phyloP scores from a whole-genome alignment of 345 rosid species.

The Bruguiera gymnorhiza region DNA sequence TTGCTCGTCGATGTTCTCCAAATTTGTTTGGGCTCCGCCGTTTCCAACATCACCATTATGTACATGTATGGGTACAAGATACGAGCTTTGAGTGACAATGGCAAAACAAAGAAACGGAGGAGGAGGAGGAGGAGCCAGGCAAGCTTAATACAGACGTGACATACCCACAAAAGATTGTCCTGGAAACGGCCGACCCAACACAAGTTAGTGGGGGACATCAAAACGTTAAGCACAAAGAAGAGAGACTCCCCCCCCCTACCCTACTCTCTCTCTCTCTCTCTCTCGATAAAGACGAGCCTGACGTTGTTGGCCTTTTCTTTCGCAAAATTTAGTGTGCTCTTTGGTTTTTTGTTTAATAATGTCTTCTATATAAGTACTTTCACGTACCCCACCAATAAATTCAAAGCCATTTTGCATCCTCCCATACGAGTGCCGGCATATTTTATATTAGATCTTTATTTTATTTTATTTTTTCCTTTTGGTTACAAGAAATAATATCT shows the following conservation, averaged over 20 bases:
- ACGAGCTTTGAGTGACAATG: not conserved
- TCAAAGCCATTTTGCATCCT: not conserved
- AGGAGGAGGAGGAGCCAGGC: not conserved
- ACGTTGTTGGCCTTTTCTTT: constrained; percentile 27
- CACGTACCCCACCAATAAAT: not conserved
- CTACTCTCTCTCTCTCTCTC: not conserved
- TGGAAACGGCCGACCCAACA: constrained; percentile 40
- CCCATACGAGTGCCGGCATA: constrained; percentile 27
- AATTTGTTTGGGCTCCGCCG: no score
- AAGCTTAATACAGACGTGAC: constrained; percentile 15
- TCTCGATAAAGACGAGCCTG: constrained; percentile 27
- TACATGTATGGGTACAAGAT: not conserved
- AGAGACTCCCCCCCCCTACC: not conserved
- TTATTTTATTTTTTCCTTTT: not conserved
- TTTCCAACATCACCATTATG: not conserved
- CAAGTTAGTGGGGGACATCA: constrained; percentile 40
- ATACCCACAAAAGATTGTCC: constrained; percentile 33
- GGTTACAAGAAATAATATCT: not conserved
- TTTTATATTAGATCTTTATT: not conserved
- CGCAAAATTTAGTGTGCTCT: constrained; percentile 6
- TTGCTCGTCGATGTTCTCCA: no score
- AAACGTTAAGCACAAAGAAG: not conserved
- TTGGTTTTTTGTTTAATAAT: constrained; percentile 1
- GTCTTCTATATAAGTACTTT: not conserved
- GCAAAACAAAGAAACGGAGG: not conserved